These are phyloP conservation scores for Rhododendron williamsianum DNA, from an alignment of 148 eudicot genomes.

Conservation along the genomic window DNA sequence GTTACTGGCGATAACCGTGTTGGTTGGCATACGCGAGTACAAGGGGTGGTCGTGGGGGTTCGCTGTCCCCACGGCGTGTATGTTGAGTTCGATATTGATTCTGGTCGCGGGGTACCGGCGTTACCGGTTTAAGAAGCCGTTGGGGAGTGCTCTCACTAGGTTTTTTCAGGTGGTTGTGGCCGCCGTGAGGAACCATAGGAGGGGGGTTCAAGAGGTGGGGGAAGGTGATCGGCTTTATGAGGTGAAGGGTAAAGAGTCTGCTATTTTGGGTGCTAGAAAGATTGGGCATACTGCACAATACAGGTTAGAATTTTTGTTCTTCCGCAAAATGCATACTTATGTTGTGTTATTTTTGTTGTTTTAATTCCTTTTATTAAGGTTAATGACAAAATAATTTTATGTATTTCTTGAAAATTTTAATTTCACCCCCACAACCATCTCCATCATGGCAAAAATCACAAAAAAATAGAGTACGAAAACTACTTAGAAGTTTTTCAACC, in stretches of 20 bases:
- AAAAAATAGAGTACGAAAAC: too few relatives aligned
- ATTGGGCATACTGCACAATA: slow-evolving; percentile 41
- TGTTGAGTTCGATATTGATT: slow-evolving; percentile 29
- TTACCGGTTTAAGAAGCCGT: slow-evolving; percentile 41
- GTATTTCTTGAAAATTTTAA: too few relatives aligned
- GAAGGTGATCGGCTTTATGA: slow-evolving; percentile 27
- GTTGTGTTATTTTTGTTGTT: too few relatives aligned
- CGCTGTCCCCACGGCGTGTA: slow-evolving; percentile 35
- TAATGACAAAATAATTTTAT: too few relatives aligned
- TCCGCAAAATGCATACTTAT: not conserved
- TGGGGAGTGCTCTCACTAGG: slow-evolving; percentile 50
- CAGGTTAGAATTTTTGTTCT: slow-evolving; percentile 24
- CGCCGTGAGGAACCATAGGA: slow-evolving; percentile 33
- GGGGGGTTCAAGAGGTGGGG: slow-evolving; percentile 20
- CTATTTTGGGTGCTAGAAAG: slow-evolving; percentile 37
- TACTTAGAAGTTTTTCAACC: too few relatives aligned
- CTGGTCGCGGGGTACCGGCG: slow-evolving; percentile 29
- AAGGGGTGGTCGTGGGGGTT: slow-evolving; percentile 46
- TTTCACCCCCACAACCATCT: too few relatives aligned
- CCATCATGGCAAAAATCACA: too few relatives aligned
- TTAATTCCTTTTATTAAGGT: too few relatives aligned
- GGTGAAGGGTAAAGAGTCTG: slow-evolving; percentile 32
- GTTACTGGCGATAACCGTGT: slow-evolving; percentile 33
- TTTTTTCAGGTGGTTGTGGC: slow-evolving; percentile 44
- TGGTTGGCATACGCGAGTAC: slow-evolving; percentile 30